Evolutionary conservation across 73 alveolate species (phyloP).

Genomic region (Uronychia binucleata): DNA sequence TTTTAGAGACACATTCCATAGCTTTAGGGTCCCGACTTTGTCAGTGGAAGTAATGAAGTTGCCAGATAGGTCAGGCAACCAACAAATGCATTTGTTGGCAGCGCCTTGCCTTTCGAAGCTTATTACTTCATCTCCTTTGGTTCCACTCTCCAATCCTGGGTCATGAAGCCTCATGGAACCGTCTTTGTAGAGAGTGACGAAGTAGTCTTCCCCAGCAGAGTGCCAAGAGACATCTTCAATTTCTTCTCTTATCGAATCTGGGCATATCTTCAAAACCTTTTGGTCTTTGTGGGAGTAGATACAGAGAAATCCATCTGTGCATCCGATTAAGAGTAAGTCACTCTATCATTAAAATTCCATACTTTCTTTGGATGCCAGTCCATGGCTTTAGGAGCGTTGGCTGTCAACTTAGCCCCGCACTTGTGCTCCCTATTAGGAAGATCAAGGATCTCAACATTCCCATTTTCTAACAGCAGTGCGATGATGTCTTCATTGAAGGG

Average conservation of each 20-base stretch:
- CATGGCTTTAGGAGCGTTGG: neutral
- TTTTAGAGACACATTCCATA: conserved; percentile 81
- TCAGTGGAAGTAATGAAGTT: conserved; percentile 72
- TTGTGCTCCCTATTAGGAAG: neutral
- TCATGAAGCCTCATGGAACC: conserved; percentile 49
- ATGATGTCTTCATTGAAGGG: neutral
- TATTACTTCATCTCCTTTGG: neutral
- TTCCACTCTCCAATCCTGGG: neutral
- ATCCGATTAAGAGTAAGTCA: conserved; percentile 61
- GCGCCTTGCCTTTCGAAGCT: conserved; percentile 77
- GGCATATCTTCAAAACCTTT: neutral
- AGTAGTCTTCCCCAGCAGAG: conserved; percentile 52
- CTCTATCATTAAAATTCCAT: neutral
- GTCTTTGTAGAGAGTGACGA: conserved; percentile 43
- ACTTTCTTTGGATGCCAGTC: conserved; percentile 62
- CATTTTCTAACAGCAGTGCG: neutral
- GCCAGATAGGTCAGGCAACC: conserved; percentile 87
- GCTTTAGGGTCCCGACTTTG: conserved; percentile 75
- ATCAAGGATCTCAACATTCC: neutral
- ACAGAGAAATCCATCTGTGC: conserved; percentile 40
- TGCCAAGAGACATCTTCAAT: conserved; percentile 52
- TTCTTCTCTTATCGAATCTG: neutral
- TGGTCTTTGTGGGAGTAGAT: conserved; percentile 16
- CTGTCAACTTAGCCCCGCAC: neutral
- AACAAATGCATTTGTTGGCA: conserved; percentile 66